Percentiles rank a stretch among this genome's conserved stretches.
These are phyloP conservation scores for Coriaria nepalensis DNA, from an alignment of 306 rosid genomes.

Conservation along the genomic window DNA sequence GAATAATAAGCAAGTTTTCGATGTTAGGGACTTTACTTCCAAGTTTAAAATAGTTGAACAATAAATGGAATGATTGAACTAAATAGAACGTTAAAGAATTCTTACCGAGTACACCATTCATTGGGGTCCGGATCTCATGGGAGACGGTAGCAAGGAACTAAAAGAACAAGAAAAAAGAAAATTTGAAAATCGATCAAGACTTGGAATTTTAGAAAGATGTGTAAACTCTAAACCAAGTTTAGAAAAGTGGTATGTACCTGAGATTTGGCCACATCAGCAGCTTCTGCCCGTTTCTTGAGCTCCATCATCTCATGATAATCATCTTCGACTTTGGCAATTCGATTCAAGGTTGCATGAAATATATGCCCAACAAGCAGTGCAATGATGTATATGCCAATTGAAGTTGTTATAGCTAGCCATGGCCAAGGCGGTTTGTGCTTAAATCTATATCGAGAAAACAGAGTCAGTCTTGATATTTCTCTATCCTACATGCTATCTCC, in stretches of 20 bases:
- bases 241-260: constrained; percentile 38
- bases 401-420: constrained; percentile 60
- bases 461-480: constrained; percentile 3
- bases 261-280: constrained; percentile 93
- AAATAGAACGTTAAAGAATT: constrained; percentile 1
- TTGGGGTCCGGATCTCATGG: constrained; percentile 96
- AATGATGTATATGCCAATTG: constrained; percentile 65
- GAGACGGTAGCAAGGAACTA: constrained; percentile 98
- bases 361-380: constrained; percentile 74
- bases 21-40: not conserved
- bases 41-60: constrained; percentile 2
- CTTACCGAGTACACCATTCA: constrained; percentile 98
- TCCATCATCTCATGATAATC: constrained; percentile 56
- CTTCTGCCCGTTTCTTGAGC: constrained; percentile 84
- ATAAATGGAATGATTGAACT: constrained; percentile 3
- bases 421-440: constrained; percentile 89
- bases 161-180: no score
- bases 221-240: constrained; percentile 11
- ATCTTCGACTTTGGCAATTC: constrained; percentile 83
- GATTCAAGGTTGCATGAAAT: constrained; percentile 67
- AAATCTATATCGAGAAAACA: constrained; percentile 45
- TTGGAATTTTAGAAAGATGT: not conserved
- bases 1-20: constrained; percentile 22
- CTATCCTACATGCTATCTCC: not conserved
- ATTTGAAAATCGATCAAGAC: no score